phyloP scores from a whole-genome alignment of 106 monocot genomes.

The Allium sativum region DNA sequence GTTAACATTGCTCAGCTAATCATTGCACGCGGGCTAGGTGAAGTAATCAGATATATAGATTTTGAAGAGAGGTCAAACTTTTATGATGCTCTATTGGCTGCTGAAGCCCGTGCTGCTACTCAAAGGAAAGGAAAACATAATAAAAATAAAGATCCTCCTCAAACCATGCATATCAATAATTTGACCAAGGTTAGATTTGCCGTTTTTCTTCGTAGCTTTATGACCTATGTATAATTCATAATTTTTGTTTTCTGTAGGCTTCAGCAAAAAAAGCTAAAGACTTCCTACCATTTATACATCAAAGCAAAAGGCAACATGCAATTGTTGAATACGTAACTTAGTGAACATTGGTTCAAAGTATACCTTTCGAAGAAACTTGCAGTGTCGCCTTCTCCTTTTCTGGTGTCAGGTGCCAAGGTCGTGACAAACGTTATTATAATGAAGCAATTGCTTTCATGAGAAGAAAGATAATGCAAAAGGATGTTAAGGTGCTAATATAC shows the following conservation, averaged over 20 bases:
- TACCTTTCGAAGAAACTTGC: constrained; percentile 85
- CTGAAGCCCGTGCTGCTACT: constrained; percentile 70
- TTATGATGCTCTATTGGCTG: constrained; percentile 80
- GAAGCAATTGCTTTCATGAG: constrained; percentile 96
- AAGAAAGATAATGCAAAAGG: constrained; percentile 77
- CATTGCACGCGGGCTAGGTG: constrained; percentile 68
- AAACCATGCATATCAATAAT: constrained; percentile 82
- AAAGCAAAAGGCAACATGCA: constrained; percentile 62
- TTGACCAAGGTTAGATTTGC: constrained; percentile 49
- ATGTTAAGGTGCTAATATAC: constrained; percentile 55
- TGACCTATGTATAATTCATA: not conserved
- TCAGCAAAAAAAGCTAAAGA: constrained; percentile 74
- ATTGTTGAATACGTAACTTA: constrained; percentile 97
- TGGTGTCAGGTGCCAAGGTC: constrained; percentile 84
- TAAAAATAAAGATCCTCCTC: constrained; percentile 38
- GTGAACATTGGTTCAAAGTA: constrained; percentile 95
- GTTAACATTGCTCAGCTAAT: constrained; percentile 67
- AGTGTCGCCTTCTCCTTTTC: constrained; percentile 92
- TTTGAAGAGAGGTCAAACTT: constrained; percentile 88
- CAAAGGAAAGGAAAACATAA: constrained; percentile 74
- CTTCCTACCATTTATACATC: constrained; percentile 82
- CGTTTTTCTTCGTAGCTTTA: constrained; percentile 8
- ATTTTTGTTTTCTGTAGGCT: constrained; percentile 27
- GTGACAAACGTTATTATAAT: constrained; percentile 76
- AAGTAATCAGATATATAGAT: constrained; percentile 65